These are phyloP conservation scores for Aspergillus proliferans DNA, from an alignment of 2,329 filamentous ascomycete genomes.

Conservation along the genomic window DNA sequence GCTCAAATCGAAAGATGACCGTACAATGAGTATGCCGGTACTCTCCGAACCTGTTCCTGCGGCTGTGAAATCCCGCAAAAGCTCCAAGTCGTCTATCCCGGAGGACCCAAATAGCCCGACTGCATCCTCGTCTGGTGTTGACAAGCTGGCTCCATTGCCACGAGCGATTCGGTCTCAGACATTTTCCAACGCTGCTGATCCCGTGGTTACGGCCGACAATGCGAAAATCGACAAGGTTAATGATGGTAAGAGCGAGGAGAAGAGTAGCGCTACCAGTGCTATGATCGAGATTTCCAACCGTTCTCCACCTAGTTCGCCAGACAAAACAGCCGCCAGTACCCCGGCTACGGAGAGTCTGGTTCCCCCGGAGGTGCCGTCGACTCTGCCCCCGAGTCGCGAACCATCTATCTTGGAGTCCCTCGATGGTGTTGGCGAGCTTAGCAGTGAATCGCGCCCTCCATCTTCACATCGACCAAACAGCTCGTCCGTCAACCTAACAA, in stretches of 20 bases:
- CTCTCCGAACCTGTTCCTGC: conserved; percentile 19
- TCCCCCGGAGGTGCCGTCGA: conserved; percentile 30
- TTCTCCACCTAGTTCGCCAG: conserved; percentile 52
- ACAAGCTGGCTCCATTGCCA: conserved; percentile 41
- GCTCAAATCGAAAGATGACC: conserved; percentile 29
- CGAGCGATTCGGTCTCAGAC: conserved; percentile 56
- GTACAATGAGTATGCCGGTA: conserved; percentile 28
- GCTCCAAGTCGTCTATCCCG: conserved; percentile 18
- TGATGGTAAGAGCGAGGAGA: conserved; percentile 50
- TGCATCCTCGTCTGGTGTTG: conserved; percentile 23
- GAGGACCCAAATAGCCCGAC: conserved; percentile 16
- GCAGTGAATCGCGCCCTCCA: conserved; percentile 20
- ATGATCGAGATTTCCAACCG: conserved; percentile 65
- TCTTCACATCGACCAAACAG: conserved; percentile 21
- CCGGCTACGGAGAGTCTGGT: conserved; percentile 33
- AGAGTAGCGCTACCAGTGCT: conserved; percentile 54
- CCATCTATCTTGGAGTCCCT: conserved; percentile 48
- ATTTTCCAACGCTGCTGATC: conserved; percentile 57
- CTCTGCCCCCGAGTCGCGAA: conserved; percentile 32
- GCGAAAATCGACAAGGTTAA: conserved; percentile 60
- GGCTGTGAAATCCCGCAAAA: conserved; percentile 24
- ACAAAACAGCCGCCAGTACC: conserved; percentile 42
- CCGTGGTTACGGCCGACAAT: conserved; percentile 61
- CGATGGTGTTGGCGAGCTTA: conserved; percentile 16
- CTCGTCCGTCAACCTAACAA: conserved; percentile 16